Percentiles rank a stretch among this genome's conserved stretches.
Evolutionary conservation across 352 stramenopile genomes (phyloP).

Genomic region (Globisporangium takayamanum): DNA sequence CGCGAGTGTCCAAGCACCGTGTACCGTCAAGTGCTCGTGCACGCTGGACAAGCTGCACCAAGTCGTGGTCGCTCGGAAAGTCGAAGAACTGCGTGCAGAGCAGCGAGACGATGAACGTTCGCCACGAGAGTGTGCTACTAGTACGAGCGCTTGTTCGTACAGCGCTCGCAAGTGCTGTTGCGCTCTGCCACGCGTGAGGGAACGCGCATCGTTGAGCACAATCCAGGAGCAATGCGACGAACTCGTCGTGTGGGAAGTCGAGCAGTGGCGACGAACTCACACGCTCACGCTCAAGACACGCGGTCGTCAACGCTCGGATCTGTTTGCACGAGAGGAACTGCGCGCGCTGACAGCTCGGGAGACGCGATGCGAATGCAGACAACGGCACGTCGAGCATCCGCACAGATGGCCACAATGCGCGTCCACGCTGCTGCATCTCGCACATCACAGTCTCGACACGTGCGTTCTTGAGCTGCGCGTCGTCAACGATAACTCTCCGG

Average conservation of each 20-base stretch:
- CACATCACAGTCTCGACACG: slow-evolving; percentile 21
- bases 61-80: slow-evolving; percentile 21
- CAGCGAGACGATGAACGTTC: slow-evolving; percentile 32
- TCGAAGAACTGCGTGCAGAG: slow-evolving; percentile 29
- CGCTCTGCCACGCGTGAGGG: slow-evolving; percentile 27
- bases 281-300: background rate
- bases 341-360: slow-evolving; percentile 7
- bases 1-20: background rate
- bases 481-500: slow-evolving; percentile 18
- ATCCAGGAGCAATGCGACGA: slow-evolving; percentile 32
- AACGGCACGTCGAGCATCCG: background rate
- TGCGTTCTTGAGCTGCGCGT: slow-evolving; percentile 29
- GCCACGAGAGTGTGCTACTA: slow-evolving; percentile 23
- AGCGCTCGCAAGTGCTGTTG: slow-evolving; percentile 25
- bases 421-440: slow-evolving; percentile 10
- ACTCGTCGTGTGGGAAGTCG: slow-evolving; percentile 20
- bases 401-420: slow-evolving; percentile 18
- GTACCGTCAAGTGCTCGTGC: background rate
- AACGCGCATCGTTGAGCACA: slow-evolving; percentile 24
- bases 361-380: slow-evolving; percentile 5
- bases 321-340: slow-evolving; percentile 15
- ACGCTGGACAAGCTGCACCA: slow-evolving; percentile 13
- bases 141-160: slow-evolving; percentile 17
- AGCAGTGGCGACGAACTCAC: background rate
- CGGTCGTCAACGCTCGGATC: slow-evolving; percentile 3